phyloP scores from a whole-genome alignment of 1,284 basidiomycete genomes.

The Xerocomus cyaneibrunnescens region DNA sequence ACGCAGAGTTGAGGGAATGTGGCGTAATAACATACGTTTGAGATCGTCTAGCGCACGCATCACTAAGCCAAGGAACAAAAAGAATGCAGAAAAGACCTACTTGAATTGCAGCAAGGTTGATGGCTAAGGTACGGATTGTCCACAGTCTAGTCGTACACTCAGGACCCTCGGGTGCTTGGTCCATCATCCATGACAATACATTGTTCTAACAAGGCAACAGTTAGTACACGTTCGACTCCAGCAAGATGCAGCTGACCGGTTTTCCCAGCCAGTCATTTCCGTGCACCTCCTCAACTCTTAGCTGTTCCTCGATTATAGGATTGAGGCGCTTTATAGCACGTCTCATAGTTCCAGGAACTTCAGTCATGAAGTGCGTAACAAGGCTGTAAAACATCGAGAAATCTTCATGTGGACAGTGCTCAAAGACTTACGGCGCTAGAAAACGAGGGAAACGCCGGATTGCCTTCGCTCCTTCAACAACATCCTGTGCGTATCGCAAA shows the following conservation, averaged over 20 bases:
- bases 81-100: conserved; percentile 2
- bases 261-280: conserved; percentile 31
- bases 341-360: neutral
- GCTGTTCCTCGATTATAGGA: conserved; percentile 33
- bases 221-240: neutral
- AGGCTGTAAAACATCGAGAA: neutral
- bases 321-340: conserved; percentile 28
- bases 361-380: neutral
- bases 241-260: conserved; percentile 30
- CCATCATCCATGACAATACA: conserved; percentile 46
- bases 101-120: conserved; percentile 46
- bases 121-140: conserved; percentile 30
- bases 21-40: neutral
- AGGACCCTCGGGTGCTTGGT: conserved; percentile 33
- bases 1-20: no score
- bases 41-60: neutral
- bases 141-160: conserved; percentile 16
- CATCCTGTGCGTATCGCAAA: neutral
- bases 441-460: neutral
- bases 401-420: no score
- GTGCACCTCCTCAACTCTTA: conserved; percentile 18
- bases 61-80: neutral
- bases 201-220: conserved; percentile 35
- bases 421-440: neutral
- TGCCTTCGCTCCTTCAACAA: neutral